Conservation (phyloP, 495 filamentous ascomycete genomes). For the Xylaria flabelliformis region DNA sequence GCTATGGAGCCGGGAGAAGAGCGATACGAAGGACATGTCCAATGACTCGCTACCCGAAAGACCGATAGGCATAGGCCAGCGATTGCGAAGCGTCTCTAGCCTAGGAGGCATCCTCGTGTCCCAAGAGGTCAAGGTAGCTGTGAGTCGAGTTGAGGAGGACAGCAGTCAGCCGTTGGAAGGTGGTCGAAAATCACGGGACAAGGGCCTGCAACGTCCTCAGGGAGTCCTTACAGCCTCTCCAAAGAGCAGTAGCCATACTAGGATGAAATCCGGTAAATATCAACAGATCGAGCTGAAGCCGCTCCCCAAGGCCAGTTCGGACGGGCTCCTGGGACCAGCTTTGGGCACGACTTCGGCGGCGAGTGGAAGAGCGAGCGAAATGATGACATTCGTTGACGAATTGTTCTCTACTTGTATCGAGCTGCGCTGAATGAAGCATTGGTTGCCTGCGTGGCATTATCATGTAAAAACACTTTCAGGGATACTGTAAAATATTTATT, state of each 20-base stretch:
- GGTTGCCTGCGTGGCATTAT: not conserved
- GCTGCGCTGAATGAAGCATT: not conserved
- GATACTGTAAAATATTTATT: slow-evolving; percentile 6
- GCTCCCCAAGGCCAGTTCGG: not conserved
- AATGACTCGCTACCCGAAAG: not conserved
- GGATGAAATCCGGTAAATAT: slow-evolving; percentile 28
- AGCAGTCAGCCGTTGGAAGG: slow-evolving; percentile 1
- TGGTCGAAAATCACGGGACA: not conserved
- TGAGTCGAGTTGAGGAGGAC: slow-evolving; percentile 38
- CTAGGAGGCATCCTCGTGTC: slow-evolving; percentile 61
- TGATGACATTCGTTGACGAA: slow-evolving; percentile 50
- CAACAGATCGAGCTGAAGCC: slow-evolving; percentile 28
- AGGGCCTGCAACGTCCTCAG: not conserved
- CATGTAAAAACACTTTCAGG: not conserved
- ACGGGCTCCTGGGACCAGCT: not conserved
- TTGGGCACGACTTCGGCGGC: slow-evolving; percentile 11
- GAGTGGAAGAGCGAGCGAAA: slow-evolving; percentile 33
- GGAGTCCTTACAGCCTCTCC: not conserved
- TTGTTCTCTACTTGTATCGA: slow-evolving; percentile 45
- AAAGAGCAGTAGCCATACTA: not conserved
- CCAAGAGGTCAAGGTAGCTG: slow-evolving; percentile 60
- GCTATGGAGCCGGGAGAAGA: slow-evolving; percentile 38
- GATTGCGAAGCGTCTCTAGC: not conserved
- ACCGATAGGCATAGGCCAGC: not conserved
- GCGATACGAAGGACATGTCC: not conserved